phyloP scores from a whole-genome alignment of 2,329 filamentous ascomycete genomes.

The Xylariales sp. region DNA sequence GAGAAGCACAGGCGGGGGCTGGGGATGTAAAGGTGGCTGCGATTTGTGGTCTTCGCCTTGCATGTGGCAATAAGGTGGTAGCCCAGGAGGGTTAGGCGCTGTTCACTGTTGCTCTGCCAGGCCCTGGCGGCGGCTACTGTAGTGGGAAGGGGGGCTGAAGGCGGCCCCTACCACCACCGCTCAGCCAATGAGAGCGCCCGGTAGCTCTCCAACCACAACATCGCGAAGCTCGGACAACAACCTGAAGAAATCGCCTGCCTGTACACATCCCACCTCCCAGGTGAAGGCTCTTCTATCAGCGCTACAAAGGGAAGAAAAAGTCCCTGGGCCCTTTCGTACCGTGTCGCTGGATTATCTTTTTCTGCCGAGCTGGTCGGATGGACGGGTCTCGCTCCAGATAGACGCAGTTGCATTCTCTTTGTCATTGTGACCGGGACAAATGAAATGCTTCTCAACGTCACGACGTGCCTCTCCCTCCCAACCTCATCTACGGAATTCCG shows the following conservation, averaged over 20 bases:
- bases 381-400: too few species aligned
- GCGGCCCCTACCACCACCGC: conserved; percentile 6
- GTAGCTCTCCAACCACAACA: conserved; percentile 35
- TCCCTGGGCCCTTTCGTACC: not conserved
- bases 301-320: too few species aligned
- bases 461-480: too few species aligned
- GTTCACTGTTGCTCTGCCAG: conserved; percentile 33
- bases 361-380: too few species aligned
- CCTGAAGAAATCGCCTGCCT: conserved; percentile 10
- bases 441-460: too few species aligned
- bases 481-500: too few species aligned
- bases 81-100: conserved; percentile 16
- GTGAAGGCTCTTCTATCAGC: conserved; percentile 1
- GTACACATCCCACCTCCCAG: conserved; percentile 5
- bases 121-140: too few species aligned
- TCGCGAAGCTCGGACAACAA: conserved; percentile 23
- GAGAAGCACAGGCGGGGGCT: too few species aligned
- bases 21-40: too few species aligned
- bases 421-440: not conserved
- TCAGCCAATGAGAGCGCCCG: conserved; percentile 30
- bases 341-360: not conserved
- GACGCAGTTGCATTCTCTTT: not conserved
- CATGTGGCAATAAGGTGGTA: not conserved
- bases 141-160: conserved; percentile 17
- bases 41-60: too few species aligned